These are phyloP conservation scores for Cyclotella kingstonii DNA, from an alignment of 108 stramenopile species.

Conservation along the genomic window DNA sequence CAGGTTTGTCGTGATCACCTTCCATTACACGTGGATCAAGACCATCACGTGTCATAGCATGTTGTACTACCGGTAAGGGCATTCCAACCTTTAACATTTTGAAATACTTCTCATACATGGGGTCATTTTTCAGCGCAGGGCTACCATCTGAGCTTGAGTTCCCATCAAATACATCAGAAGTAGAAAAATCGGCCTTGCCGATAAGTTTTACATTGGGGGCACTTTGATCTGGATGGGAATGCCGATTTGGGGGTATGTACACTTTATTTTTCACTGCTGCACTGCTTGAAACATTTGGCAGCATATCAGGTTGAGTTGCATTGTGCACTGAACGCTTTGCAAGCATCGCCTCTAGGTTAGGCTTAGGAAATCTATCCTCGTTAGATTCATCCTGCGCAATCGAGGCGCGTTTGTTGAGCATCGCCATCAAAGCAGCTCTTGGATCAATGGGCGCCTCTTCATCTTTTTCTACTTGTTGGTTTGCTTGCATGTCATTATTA, in stretches of 20 bases:
- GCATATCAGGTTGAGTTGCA: background rate
- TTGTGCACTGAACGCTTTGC: background rate
- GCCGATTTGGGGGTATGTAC: background rate
- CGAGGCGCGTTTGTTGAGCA: conserved; percentile 51
- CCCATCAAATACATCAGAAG: background rate
- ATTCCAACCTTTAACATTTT: conserved; percentile 87
- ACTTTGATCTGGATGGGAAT: background rate
- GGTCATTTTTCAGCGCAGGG: conserved; percentile 76
- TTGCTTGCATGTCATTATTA: too few relatives aligned
- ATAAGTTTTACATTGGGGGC: background rate
- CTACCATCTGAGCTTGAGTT: conserved; percentile 14
- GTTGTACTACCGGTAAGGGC: conserved; percentile 81
- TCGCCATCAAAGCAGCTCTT: conserved; percentile 57
- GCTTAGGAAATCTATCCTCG: background rate
- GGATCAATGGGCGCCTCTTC: conserved; percentile 16
- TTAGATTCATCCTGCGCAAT: background rate
- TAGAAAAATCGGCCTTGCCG: background rate
- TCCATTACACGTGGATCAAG: conserved; percentile 85
- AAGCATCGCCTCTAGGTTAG: background rate
- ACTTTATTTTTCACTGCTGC: background rate
- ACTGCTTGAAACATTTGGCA: background rate
- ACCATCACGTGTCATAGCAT: conserved; percentile 83
- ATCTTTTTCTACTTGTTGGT: background rate
- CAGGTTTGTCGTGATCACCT: conserved; percentile 71
- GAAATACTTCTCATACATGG: conserved; percentile 72